A percentile compares a stretch with the other conserved stretches of the same genome.
phyloP scores from a whole-genome alignment of 83 land plant species.

The Picea abies region DNA sequence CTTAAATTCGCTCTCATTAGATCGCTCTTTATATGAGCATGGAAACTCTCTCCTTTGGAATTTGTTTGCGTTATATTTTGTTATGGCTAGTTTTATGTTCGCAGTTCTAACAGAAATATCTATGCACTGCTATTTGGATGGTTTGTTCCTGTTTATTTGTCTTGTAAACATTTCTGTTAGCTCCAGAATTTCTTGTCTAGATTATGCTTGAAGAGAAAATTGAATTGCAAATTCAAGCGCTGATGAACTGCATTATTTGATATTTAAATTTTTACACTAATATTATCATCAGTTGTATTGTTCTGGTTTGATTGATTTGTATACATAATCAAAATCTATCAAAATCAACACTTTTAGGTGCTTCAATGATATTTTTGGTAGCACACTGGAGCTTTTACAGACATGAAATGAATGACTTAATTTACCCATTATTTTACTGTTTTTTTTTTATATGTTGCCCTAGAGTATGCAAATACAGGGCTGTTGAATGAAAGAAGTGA shows the following conservation, averaged over 20 bases:
- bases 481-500: too few relatives aligned
- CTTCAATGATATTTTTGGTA: too few relatives aligned
- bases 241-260: too few relatives aligned
- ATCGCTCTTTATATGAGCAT: too few relatives aligned
- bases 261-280: not conserved
- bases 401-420: not conserved
- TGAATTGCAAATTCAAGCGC: not conserved
- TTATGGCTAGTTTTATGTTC: not conserved
- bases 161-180: not conserved
- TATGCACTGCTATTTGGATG: not conserved
- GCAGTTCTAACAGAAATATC: too few relatives aligned
- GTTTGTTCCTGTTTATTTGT: not conserved
- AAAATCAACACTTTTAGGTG: too few relatives aligned
- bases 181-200: not conserved
- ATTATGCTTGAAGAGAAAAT: not conserved
- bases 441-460: constrained; percentile 68
- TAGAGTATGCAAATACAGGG: constrained; percentile 81
- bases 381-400: too few relatives aligned
- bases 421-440: not conserved
- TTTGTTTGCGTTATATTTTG: not conserved
- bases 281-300: not conserved
- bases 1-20: too few relatives aligned
- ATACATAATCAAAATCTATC: not conserved
- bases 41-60: too few relatives aligned
- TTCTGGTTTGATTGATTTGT: not conserved